Evolutionary conservation across 2,329 filamentous ascomycete genomes (phyloP).

Genomic region (Stachybotrys elegans): DNA sequence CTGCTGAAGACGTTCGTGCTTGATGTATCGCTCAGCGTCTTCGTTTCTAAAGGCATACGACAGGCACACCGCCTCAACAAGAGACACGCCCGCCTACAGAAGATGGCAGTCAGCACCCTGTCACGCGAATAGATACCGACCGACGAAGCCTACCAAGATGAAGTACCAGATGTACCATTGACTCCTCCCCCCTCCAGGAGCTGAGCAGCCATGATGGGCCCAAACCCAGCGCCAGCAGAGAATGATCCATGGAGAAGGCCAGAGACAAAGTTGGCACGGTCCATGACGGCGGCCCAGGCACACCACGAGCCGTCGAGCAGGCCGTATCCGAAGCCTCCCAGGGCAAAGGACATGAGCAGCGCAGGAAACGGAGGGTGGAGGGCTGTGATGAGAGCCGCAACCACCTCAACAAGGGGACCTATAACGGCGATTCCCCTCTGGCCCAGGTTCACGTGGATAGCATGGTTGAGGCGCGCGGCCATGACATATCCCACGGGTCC

Average conservation of each 20-base stretch:
- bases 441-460: constrained; percentile 32
- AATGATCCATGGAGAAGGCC: constrained; percentile 5
- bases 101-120: not conserved
- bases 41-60: not conserved
- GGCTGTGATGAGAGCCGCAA: constrained; percentile 9
- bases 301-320: constrained; percentile 39
- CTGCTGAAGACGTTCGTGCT: not conserved
- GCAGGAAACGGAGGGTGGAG: not conserved
- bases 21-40: not conserved
- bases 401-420: constrained; percentile 19
- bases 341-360: constrained; percentile 19
- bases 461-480: constrained; percentile 32
- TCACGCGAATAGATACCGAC: not conserved
- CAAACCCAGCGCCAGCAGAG: not conserved
- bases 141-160: not conserved
- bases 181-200: not conserved
- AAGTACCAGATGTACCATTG: constrained; percentile 1
- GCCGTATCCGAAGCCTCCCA: constrained; percentile 30
- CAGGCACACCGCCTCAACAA: not conserved
- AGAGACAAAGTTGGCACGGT: constrained; percentile 26
- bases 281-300: constrained; percentile 36
- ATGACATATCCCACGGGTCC: constrained; percentile 37
- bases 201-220: not conserved
- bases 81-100: not conserved
- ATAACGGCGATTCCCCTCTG: constrained; percentile 36